Conservation (phyloP, 345 rosid species). For the Iberis pinnata region DNA sequence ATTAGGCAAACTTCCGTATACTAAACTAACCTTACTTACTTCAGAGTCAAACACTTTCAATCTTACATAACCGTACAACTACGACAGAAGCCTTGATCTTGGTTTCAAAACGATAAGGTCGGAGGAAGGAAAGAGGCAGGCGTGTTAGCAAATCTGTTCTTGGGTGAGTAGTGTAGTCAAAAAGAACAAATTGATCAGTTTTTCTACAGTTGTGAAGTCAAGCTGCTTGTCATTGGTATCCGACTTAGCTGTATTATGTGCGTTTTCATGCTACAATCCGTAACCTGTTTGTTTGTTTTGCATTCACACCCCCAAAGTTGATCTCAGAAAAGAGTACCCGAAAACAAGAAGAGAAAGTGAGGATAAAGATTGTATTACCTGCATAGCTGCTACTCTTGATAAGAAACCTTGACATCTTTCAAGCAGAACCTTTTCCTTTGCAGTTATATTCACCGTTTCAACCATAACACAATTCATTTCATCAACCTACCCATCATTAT, state of each 20-base stretch:
- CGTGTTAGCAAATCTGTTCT: conserved; percentile 34
- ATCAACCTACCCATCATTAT: conserved; percentile 52
- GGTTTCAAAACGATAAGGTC: conserved; percentile 35
- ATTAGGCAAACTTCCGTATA: conserved; percentile 25
- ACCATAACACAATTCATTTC: conserved; percentile 60
- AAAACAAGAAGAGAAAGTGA: background rate
- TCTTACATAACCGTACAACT: conserved; percentile 15
- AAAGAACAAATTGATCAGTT: conserved; percentile 39
- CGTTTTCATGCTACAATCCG: conserved; percentile 90
- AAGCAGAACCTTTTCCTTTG: conserved; percentile 68
- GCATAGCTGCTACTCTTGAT: conserved; percentile 64
- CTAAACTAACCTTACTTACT: conserved; percentile 33
- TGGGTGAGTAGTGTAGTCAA: conserved; percentile 70
- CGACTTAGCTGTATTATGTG: conserved; percentile 72
- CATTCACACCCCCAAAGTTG: background rate
- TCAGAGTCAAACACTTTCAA: conserved; percentile 16
- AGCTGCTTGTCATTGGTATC: conserved; percentile 48
- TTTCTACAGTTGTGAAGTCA: conserved; percentile 70
- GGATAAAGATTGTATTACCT: conserved; percentile 40
- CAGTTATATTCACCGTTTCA: conserved; percentile 59
- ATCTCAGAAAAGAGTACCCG: conserved; percentile 3
- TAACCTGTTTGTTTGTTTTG: conserved; percentile 54
- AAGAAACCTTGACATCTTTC: conserved; percentile 71
- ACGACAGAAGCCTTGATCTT: conserved; percentile 27
- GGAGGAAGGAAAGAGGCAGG: conserved; percentile 20